A percentile compares a stretch with the other conserved stretches of the same genome.
Evolutionary conservation across 306 rosid genomes (phyloP).

Genomic region (Purshia tridentata): DNA sequence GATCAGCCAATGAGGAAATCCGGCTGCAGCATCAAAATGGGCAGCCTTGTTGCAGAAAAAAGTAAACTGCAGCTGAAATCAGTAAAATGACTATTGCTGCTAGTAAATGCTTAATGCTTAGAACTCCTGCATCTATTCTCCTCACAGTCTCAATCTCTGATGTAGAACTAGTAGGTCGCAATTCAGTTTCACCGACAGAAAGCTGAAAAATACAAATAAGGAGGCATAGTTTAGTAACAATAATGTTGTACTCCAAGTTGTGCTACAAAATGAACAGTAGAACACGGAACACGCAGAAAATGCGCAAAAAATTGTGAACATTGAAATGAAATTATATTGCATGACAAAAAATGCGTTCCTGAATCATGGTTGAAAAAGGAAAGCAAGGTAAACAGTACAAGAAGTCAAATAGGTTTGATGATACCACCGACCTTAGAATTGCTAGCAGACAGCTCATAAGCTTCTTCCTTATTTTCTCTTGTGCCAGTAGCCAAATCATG

Average conservation of each 20-base stretch:
- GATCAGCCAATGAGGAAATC: neutral
- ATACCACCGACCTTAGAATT: conserved; percentile 48
- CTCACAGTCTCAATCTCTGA: conserved; percentile 53
- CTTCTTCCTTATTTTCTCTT: conserved; percentile 44
- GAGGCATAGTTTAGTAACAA: neutral
- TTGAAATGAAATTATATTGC: neutral
- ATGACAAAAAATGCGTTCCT: neutral
- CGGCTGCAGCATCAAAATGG: conserved; percentile 28
- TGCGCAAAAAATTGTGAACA: neutral
- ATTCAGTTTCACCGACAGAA: conserved; percentile 30
- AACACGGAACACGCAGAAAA: neutral
- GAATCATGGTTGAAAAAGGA: neutral
- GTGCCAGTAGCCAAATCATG: conserved; percentile 28
- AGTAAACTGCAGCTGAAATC: conserved; percentile 43
- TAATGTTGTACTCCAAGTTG: conserved; percentile 6
- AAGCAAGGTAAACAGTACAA: neutral
- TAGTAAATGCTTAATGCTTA: conserved; percentile 48
- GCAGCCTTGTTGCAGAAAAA: conserved; percentile 24
- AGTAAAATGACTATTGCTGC: conserved; percentile 48
- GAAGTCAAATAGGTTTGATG: neutral
- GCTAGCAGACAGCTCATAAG: conserved; percentile 29
- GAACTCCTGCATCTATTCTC: conserved; percentile 76
- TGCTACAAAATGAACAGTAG: neutral
- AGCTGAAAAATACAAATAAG: conserved; percentile 36
- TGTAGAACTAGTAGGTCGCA: conserved; percentile 24